Evolutionary conservation across 345 rosid species (phyloP).

Genomic region (Populus alba): DNA sequence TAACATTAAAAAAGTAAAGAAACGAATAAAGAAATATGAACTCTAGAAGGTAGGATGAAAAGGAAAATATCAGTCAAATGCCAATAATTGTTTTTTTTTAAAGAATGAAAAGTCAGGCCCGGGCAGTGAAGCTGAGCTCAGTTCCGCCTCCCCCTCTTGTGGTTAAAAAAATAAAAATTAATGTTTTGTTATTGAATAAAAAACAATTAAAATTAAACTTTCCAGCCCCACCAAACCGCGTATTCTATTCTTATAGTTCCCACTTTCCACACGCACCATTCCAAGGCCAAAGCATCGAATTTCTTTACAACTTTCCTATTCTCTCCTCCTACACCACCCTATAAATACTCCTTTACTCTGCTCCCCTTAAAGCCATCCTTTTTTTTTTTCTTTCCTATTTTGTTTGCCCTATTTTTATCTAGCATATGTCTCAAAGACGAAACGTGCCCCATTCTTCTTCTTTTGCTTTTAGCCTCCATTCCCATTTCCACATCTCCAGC

Average conservation of each 20-base stretch:
- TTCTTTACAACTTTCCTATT: background rate
- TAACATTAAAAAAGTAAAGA: no score
- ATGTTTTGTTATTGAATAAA: no score
- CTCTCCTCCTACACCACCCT: background rate
- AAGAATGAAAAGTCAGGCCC: background rate
- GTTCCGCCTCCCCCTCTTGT: background rate
- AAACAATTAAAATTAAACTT: no score
- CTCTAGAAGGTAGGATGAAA: no score
- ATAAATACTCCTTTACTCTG: background rate
- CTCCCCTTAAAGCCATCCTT: background rate
- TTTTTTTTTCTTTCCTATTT: background rate
- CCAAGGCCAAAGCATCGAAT: background rate
- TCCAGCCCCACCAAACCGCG: background rate
- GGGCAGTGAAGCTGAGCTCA: background rate
- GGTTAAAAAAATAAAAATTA: no score
- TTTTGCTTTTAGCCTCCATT: conserved; percentile 56
- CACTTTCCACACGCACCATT: background rate
- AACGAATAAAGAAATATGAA: no score
- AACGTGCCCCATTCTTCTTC: conserved; percentile 68
- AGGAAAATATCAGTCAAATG: no score
- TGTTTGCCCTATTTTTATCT: background rate
- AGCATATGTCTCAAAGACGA: conserved; percentile 80
- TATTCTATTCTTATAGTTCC: background rate
- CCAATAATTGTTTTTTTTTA: no score
- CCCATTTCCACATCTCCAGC: conserved; percentile 64